phyloP scores from a whole-genome alignment of 2,329 filamentous ascomycete genomes.

The Arthrobotrys iridis region DNA sequence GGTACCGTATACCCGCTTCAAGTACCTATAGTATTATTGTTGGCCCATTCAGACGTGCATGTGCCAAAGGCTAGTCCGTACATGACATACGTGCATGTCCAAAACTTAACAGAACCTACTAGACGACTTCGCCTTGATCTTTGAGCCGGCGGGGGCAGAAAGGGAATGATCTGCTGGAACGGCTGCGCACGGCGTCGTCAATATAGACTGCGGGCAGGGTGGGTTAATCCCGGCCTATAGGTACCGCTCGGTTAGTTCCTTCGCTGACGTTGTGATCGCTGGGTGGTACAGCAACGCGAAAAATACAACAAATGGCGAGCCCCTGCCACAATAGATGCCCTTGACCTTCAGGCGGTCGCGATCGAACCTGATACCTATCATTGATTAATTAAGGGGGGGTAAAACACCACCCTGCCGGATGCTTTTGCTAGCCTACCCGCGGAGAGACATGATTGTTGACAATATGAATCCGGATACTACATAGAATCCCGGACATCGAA shows the following conservation, averaged over 20 bases:
- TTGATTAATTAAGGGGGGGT: not conserved
- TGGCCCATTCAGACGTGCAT: conserved; percentile 1
- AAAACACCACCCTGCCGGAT: not conserved
- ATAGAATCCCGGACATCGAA: too few relatives aligned
- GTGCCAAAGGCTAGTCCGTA: not conserved
- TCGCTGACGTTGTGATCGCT: not conserved
- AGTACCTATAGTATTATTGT: conserved; percentile 8
- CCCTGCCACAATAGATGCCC: too few relatives aligned
- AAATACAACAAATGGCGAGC: conserved; percentile 23
- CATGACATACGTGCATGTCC: not conserved
- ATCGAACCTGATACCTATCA: too few relatives aligned
- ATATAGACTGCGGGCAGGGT: conserved; percentile 21
- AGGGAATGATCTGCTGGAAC: conserved; percentile 1
- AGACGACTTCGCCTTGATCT: too few relatives aligned
- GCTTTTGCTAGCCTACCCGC: conserved; percentile 2
- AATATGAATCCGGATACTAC: too few relatives aligned
- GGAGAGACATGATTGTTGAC: not conserved
- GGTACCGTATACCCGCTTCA: not conserved
- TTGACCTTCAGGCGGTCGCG: not conserved
- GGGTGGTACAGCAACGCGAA: conserved; percentile 4
- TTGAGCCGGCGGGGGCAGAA: not conserved
- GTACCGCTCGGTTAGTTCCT: conserved; percentile 7
- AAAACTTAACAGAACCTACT: not conserved
- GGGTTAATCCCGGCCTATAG: conserved; percentile 24
- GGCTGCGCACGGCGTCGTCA: conserved; percentile 40